Evolutionary conservation across 768 basidiomycete genomes (phyloP), one percentile per base, ranked within the genome.

Genomic region (Boletus insuetus): DNA sequence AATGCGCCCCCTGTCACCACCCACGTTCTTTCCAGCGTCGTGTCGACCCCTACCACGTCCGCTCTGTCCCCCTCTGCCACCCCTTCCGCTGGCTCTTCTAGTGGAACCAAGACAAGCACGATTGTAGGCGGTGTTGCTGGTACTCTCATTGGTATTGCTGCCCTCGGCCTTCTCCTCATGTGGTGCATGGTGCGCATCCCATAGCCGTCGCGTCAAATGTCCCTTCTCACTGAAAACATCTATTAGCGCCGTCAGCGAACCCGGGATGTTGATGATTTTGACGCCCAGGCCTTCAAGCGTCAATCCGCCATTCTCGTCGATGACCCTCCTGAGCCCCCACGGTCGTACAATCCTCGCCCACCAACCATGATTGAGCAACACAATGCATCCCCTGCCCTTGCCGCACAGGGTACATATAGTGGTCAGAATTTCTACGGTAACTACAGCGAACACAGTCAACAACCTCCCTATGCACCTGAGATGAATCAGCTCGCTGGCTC

Each of bases 331-430:
- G 71, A 71, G 20, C 70, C 59, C 4, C n/a, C 56, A 3, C 62
- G 69, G 29, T 75, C 79, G 0, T 78, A 70, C 63, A 81, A 81
- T 54, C 81, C 81, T 17, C 79, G 82, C 20, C 82, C 85, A 17
- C 85, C 86, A n/a, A 75, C 78, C 29, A 86, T 86, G 85, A 77
- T 82, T 48, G 80, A 87, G 61, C 74, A 75, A 44, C 79, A 77
- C 58, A 74, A 70, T 22, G 55, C 61, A 26, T 69, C 69, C 49
- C 64, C 65, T 48, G 67, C 69, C 20, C 58, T 69, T 45, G 63
- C 56, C 10, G 38, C 67, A 12, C 66, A 69, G 42, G 44, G 24
- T 19, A 60, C 47, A 13, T 47, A 51, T 17, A 56, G 53, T 39
- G 57, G 54, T 24, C 70, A 71, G 48, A 64, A 65, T 31, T 60